Evolutionary conservation across 2,329 filamentous ascomycete species (phyloP).

Genomic region (Colletotrichum sp.): DNA sequence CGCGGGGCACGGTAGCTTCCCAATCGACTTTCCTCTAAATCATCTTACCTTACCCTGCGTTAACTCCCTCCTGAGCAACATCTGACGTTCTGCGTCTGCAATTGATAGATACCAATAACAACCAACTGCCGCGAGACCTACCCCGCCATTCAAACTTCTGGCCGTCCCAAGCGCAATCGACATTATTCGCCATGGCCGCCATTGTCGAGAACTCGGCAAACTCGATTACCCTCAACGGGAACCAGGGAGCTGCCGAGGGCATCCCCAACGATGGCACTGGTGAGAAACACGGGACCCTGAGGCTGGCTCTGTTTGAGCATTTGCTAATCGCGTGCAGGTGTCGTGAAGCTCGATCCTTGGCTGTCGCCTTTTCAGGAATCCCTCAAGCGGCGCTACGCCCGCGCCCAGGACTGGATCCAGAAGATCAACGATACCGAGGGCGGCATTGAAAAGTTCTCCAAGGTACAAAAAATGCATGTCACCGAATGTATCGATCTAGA

Average conservation of each 20-base stretch:
- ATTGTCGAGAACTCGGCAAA: conserved; percentile 46
- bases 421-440: conserved; percentile 84
- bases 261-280: conserved; percentile 76
- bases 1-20: neutral
- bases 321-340: conserved; percentile 60
- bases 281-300: conserved; percentile 39
- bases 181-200: conserved; percentile 7
- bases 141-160: neutral
- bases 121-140: neutral
- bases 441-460: conserved; percentile 89
- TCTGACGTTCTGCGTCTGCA: conserved; percentile 4
- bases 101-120: neutral
- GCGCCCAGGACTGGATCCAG: conserved; percentile 86
- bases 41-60: neutral
- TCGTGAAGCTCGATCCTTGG: conserved; percentile 87
- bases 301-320: neutral
- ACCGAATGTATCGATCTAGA: neutral
- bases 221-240: conserved; percentile 40
- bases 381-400: conserved; percentile 77
- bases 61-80: neutral
- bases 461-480: conserved; percentile 50
- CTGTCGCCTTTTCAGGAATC: conserved; percentile 83
- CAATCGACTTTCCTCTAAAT: neutral
- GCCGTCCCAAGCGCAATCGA: neutral
- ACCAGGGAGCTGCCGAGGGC: conserved; percentile 48